Evolutionary conservation across 2,329 filamentous ascomycete species (phyloP), one percentile per base, ranked within the genome.

Genomic region (Rhinocladiella mackenziei): DNA sequence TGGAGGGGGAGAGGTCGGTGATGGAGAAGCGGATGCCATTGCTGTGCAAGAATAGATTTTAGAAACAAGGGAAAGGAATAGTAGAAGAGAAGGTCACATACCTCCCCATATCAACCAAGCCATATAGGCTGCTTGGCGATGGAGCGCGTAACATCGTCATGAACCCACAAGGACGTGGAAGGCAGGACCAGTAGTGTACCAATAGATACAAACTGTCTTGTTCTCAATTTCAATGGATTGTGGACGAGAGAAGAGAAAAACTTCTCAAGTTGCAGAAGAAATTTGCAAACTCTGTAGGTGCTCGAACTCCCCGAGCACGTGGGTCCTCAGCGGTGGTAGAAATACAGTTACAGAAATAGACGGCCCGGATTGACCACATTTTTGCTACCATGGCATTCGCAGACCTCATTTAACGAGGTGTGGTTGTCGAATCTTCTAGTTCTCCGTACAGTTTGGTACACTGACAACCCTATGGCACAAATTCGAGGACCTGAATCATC

Each of bases 1-100:
- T 78, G 3, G 80, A 78, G 15, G 84, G 81, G 3, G 81, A 76
- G n/a, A 94, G 74, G 54, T 88, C 81, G 6, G 88, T 86, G 58
- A 95, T 87, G 32, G 87, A 91, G 72, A 94, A 94, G 43, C 89
- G 86, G 58, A 95, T 91, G 58, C 89, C 89, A 71, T 95, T 96
- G 71, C 88, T 65, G 36, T 32, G 26, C 2, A 23, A 5, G 15
- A 26, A 8, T 2, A n/a, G 23, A 26, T 11, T 15, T 32, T 25
- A 11, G 13, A 23, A 31, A 14, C 7, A 28, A n/a, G 28, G 17
- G 28, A 32, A 28, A 15, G 20, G 18, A 10, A n/a, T n/a, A n/a
- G 15, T 14, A 37, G 15, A 37, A 22, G 33, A 22, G n/a, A 35
- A 25, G 18, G 22, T 29, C 23, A 43, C 53, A 45, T 59, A 67